Base-by-base conservation (phyloP, 2,329 filamentous ascomycete species). In the Calonectria hawksworthii region DNA sequence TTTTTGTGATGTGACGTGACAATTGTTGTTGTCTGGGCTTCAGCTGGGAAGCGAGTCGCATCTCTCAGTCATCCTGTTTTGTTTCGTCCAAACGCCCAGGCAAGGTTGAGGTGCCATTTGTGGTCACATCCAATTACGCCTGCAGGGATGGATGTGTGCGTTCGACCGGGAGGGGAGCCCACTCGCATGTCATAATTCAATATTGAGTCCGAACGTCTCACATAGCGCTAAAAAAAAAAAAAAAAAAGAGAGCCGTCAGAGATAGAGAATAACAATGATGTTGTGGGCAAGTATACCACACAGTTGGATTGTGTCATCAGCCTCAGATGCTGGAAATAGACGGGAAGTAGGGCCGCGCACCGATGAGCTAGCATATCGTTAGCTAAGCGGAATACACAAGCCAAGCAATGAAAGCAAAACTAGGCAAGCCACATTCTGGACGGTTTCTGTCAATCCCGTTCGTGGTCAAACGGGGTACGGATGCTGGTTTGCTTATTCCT, bases 21-120 rank as follows among this genome's bases (percentile, higher is more conserved):
- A 16, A 23, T 63, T 44, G n/a, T 11, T 63, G 32, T 32, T 30
- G 51, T 51, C 34, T 63, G 67, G 34, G 36, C 36, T 47, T 63
- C 71, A 72, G 61, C 69, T 63, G 56, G 8, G 34, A 63, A 63
- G 56, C 56, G 34, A 63, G 56, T 63, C 36, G 34, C 34, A 63
- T 63, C 56, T 23, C 54, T 28, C 34, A 72, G 75, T 51, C 56
- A 79, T 75, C 77, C 77, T 75, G 77, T 78, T 80, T 78, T 54
- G 79, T 80, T 80, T 80, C 76, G 72, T 70, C 26, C 30, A 65
- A 50, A 65, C 30, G 11, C 26, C 41, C 10, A n/a, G 21, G 18
- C 38, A 30, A 50, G 61, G 61, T 44, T 9, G 38, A 65, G 38
- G 41, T 50, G 36, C 26, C 50, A 66, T 16, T 54, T 44, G 63